phyloP scores from a whole-genome alignment of 2,329 filamentous ascomycete species.

The Colletotrichum spaethianum region DNA sequence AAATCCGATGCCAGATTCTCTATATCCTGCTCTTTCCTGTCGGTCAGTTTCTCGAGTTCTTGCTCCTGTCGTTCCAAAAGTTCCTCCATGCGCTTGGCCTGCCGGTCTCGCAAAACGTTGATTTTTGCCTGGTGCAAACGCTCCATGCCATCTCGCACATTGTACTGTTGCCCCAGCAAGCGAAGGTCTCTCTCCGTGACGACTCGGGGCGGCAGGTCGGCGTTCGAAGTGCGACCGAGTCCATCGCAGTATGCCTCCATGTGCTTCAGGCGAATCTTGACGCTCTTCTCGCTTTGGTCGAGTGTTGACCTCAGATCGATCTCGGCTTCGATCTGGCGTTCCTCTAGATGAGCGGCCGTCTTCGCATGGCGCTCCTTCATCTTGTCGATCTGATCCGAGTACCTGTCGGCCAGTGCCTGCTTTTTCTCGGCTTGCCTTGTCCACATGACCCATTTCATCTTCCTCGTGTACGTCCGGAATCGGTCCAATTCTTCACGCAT shows the following conservation, averaged over 20 bases:
- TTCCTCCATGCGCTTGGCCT: slow-evolving; percentile 73
- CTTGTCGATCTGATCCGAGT: slow-evolving; percentile 63
- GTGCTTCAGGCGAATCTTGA: slow-evolving; percentile 71
- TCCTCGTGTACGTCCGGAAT: slow-evolving; percentile 64
- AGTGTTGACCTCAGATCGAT: slow-evolving; percentile 69
- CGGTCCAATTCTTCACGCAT: slow-evolving; percentile 67
- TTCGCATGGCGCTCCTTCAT: slow-evolving; percentile 70
- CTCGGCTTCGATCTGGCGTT: slow-evolving; percentile 73
- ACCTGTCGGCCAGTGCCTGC: slow-evolving; percentile 60
- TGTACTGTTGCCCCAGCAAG: slow-evolving; percentile 74
- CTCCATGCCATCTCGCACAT: slow-evolving; percentile 71
- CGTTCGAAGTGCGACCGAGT: slow-evolving; percentile 58
- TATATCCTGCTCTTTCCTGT: slow-evolving; percentile 63
- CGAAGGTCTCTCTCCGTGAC: slow-evolving; percentile 73
- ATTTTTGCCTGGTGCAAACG: slow-evolving; percentile 72
- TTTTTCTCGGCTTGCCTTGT: slow-evolving; percentile 65
- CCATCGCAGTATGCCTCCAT: slow-evolving; percentile 77
- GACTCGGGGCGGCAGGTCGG: slow-evolving; percentile 61
- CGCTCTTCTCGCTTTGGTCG: slow-evolving; percentile 70
- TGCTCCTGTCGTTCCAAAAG: slow-evolving; percentile 67
- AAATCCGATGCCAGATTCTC: slow-evolving; percentile 63
- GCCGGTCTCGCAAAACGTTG: slow-evolving; percentile 76
- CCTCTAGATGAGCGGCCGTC: slow-evolving; percentile 69
- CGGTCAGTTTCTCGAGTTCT: slow-evolving; percentile 63
- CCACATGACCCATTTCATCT: slow-evolving; percentile 65